Conservation (phyloP, 176 grass and related monocot genomes). For the Eragrostis curvula region DNA sequence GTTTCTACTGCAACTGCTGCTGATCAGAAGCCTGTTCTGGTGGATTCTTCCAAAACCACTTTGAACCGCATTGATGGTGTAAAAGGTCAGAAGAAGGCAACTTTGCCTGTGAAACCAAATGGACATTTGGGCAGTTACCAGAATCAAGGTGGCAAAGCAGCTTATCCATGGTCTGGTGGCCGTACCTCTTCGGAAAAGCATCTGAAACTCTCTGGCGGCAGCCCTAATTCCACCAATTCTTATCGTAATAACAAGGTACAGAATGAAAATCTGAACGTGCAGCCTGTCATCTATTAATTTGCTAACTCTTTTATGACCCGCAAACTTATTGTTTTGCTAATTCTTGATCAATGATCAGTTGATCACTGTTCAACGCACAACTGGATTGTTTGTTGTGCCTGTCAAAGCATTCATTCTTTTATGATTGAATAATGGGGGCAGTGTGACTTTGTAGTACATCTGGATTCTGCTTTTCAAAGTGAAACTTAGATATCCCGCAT, state of each 20-base stretch:
- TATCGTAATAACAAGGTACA: conserved; percentile 49
- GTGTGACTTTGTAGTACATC: too few relatives aligned
- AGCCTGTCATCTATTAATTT: conserved; percentile 26
- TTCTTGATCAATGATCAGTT: conserved; percentile 6
- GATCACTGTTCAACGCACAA: background rate
- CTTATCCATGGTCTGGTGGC: conserved; percentile 42
- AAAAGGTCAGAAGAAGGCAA: conserved; percentile 40
- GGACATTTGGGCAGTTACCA: conserved; percentile 43
- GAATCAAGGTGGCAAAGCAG: conserved; percentile 44
- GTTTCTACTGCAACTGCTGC: conserved; percentile 42
- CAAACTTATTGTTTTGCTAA: background rate
- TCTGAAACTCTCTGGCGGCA: conserved; percentile 36
- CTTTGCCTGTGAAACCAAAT: conserved; percentile 42
- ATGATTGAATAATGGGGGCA: background rate
- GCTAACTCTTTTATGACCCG: background rate
- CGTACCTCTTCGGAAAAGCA: conserved; percentile 40
- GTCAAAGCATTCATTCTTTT: background rate
- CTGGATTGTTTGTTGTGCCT: background rate
- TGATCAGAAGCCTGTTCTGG: conserved; percentile 37
- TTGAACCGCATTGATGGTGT: conserved; percentile 30
- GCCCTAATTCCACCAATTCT: conserved; percentile 39
- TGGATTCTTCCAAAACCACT: conserved; percentile 43
- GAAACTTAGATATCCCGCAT: too few relatives aligned
- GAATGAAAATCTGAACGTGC: conserved; percentile 36
- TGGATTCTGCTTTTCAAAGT: too few relatives aligned